Evolutionary conservation across 768 basidiomycete species (phyloP).

Genomic region (Phlebiopsis flavidoalba): DNA sequence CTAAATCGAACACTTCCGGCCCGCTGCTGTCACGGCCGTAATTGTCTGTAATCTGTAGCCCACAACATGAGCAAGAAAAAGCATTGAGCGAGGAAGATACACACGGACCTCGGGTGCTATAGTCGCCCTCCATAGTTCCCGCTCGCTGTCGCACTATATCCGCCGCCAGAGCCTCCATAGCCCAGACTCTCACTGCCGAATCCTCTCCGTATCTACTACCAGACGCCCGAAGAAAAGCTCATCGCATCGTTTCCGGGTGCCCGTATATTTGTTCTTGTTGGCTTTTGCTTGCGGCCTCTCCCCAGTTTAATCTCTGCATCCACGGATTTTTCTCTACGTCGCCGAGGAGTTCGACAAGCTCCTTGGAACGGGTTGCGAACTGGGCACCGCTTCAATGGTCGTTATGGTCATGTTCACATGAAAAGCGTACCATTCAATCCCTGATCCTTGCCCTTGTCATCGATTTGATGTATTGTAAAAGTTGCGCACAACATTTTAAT

Average conservation of each 20-base stretch:
- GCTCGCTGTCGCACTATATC: constrained; percentile 28
- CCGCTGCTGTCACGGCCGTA: constrained; percentile 33
- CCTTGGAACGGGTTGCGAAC: constrained; percentile 93
- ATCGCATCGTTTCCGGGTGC: constrained; percentile 80
- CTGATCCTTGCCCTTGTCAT: constrained; percentile 98
- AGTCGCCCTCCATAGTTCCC: constrained; percentile 28
- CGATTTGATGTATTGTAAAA: constrained; percentile 57
- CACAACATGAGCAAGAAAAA: neutral
- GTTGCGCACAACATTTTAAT: constrained; percentile 87
- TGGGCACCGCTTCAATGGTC: constrained; percentile 25
- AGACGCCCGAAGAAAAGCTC: constrained; percentile 54
- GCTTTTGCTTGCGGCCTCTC: constrained; percentile 90
- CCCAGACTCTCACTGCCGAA: constrained; percentile 55
- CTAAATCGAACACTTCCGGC: constrained; percentile 54
- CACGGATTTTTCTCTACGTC: constrained; percentile 89
- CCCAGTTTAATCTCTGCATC: no score
- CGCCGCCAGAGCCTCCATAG: constrained; percentile 12
- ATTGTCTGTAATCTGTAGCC: constrained; percentile 24
- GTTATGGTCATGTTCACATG: neutral
- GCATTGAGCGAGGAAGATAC: constrained; percentile 4
- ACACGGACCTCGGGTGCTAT: constrained; percentile 12
- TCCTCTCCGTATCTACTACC: constrained; percentile 62
- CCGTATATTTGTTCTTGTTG: constrained; percentile 87
- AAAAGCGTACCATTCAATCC: constrained; percentile 83
- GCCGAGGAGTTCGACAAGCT: constrained; percentile 85